Percentiles rank a stretch among this genome's conserved stretches.
Evolutionary conservation across 2,329 filamentous ascomycete species (phyloP).

Genomic region (Domatiomyces catenatus): DNA sequence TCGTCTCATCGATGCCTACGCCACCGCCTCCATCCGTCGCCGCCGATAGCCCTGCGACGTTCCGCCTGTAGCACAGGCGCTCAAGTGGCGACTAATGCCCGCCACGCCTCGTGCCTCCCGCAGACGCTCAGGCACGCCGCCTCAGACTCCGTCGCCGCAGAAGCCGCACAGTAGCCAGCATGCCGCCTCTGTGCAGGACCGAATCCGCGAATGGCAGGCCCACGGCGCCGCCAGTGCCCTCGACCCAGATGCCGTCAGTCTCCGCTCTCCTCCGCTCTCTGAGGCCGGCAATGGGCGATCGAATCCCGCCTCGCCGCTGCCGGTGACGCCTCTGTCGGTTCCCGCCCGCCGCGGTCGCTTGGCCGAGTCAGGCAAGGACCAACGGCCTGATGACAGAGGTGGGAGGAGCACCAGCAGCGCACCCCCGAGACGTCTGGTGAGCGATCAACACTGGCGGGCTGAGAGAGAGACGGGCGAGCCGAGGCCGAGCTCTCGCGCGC

Average conservation of each 20-base stretch:
- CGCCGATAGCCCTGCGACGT: neutral
- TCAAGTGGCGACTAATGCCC: slow-evolving; percentile 4
- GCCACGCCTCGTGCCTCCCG: slow-evolving; percentile 22
- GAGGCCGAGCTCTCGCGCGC: neutral
- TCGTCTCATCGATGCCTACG: neutral
- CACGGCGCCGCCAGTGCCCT: slow-evolving; percentile 42
- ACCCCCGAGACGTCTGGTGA: slow-evolving; percentile 83
- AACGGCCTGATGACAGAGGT: slow-evolving; percentile 17
- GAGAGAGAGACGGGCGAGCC: slow-evolving; percentile 19
- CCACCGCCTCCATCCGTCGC: neutral
- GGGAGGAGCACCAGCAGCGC: slow-evolving; percentile 37
- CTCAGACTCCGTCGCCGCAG: slow-evolving; percentile 2
- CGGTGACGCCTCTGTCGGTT: neutral
- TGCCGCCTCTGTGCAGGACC: slow-evolving; percentile 56
- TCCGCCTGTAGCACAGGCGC: neutral
- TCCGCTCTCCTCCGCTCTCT: slow-evolving; percentile 12
- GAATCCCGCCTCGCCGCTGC: neutral
- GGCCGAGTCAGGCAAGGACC: slow-evolving; percentile 7
- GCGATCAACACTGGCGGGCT: slow-evolving; percentile 69
- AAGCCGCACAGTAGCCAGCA: slow-evolving; percentile 27
- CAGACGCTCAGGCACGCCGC: slow-evolving; percentile 4
- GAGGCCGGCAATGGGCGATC: slow-evolving; percentile 1
- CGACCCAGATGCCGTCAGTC: slow-evolving; percentile 15
- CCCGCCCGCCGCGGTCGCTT: slow-evolving; percentile 3
- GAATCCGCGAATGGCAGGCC: slow-evolving; percentile 75